These are phyloP conservation scores for Byssochlamys sp. DNA, from an alignment of 2,329 filamentous ascomycete genomes.

Conservation along the genomic window DNA sequence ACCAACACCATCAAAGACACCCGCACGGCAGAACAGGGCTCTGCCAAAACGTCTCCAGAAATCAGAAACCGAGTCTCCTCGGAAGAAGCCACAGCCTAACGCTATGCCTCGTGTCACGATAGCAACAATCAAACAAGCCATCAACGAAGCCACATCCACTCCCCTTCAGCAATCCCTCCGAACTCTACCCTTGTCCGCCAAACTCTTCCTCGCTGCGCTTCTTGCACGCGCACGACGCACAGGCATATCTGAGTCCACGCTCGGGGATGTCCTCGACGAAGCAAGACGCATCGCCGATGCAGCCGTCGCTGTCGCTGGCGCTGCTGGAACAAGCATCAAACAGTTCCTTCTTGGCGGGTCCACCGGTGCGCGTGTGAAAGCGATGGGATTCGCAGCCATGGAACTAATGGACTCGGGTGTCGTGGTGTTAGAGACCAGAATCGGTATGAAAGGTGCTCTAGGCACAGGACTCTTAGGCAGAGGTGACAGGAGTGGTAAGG, in stretches of 20 bases:
- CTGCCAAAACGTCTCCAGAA: constrained; percentile 10
- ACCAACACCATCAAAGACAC: constrained; percentile 37
- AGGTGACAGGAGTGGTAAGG: constrained; percentile 76
- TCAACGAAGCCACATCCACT: constrained; percentile 86
- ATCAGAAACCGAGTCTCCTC: constrained; percentile 7
- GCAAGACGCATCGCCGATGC: constrained; percentile 55
- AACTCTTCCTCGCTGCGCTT: constrained; percentile 76
- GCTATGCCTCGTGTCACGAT: constrained; percentile 65
- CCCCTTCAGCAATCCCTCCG: constrained; percentile 84
- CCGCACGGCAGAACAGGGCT: constrained; percentile 19
- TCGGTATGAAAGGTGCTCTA: constrained; percentile 17
- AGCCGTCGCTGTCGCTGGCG: constrained; percentile 38
- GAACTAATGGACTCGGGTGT: constrained; percentile 82
- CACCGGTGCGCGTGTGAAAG: constrained; percentile 41
- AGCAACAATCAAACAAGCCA: constrained; percentile 83
- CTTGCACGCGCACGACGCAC: constrained; percentile 69
- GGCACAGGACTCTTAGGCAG: constrained; percentile 39
- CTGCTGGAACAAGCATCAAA: constrained; percentile 48
- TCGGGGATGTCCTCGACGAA: constrained; percentile 85
- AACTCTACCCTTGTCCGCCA: constrained; percentile 67
- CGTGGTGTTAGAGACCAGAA: constrained; percentile 60
- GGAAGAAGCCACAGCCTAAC: constrained; percentile 21
- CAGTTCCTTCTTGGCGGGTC: constrained; percentile 47
- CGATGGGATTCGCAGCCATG: constrained; percentile 63
- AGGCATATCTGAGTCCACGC: constrained; percentile 74